Conservation (phyloP, 257 asterid genomes). For the Euphrasia confusa region DNA sequence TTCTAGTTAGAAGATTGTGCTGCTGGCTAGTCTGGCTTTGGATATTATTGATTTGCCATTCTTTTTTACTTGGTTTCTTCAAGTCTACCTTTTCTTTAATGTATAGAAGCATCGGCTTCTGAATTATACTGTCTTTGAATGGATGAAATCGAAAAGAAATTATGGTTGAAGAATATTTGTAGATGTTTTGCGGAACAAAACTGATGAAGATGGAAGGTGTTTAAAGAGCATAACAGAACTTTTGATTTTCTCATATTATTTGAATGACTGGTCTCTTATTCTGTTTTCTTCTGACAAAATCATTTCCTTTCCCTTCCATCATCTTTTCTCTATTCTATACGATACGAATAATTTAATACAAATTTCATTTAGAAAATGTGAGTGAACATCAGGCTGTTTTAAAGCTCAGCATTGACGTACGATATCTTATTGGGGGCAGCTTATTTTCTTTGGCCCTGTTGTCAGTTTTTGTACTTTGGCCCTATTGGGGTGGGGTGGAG, state of each 20-base stretch:
- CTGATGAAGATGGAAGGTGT: neutral
- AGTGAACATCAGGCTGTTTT: neutral
- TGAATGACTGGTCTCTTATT: neutral
- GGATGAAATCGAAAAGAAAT: neutral
- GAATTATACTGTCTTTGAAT: neutral
- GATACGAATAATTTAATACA: slow-evolving; percentile 1
- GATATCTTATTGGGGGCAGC: no score
- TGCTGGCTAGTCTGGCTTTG: neutral
- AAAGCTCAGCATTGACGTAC: no score
- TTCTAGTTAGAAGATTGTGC: slow-evolving; percentile 16
- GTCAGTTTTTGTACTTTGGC: slow-evolving; percentile 2
- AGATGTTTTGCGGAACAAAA: neutral
- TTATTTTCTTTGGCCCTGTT: neutral
- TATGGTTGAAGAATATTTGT: neutral
- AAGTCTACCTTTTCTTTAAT: slow-evolving; percentile 1
- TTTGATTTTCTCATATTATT: neutral
- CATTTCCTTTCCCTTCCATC: slow-evolving; percentile 2
- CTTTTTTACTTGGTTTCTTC: slow-evolving; percentile 7
- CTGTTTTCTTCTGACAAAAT: slow-evolving; percentile 8
- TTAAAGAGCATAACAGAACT: neutral
- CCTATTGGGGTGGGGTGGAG: neutral
- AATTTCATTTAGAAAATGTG: neutral
- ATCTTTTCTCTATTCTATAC: neutral
- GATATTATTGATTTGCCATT: slow-evolving; percentile 17
- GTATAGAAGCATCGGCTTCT: slow-evolving; percentile 7